Evolutionary conservation across 139 green algal species (phyloP), one percentile per base, ranked within the genome.

Genomic region (Limnomonas spitsbergensis): DNA sequence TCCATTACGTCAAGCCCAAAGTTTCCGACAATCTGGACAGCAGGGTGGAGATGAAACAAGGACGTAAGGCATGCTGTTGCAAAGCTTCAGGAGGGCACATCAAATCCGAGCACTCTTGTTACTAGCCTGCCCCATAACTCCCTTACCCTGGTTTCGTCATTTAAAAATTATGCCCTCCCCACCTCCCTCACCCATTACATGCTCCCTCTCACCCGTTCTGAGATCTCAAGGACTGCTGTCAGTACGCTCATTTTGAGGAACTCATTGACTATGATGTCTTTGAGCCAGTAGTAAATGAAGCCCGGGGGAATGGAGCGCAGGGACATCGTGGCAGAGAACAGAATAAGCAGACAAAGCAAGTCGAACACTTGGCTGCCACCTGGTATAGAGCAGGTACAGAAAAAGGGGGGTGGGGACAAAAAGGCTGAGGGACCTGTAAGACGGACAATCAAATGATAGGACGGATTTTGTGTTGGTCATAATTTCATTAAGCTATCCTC

Each of bases 221-320:
- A 78, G 35, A 98, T 92, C 78, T 98, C 94, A 38, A 98, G 82
- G 0, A 91, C 89, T 24, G 83, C 92, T 53, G 91, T 92, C 9
- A 98, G 81, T 24, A 97, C 90, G 34, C 84, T 85, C 69, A 98
- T 93, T 86, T 97, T 97, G 24, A 98, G 81, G 66, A 97, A 95
- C 85, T 98, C 94, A 9, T 38, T 72, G 9, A 79, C 83, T 61
- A 61, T 61, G 52, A 87, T 87, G 83, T 87, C 83, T 52, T 87
- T 87, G 47, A 87, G 72, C 88, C 90, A 97, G 69, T 94, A 97
- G 80, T 97, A 98, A 67, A 97, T 91, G 27, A 87, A 86, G 1
- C 94, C 91, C 0, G 90, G 93, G 40, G 88, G 81, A 26, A 96
- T 81, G n/a, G 72, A 69, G 29, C 80, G 79, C 77, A 97, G 85